Evolutionary conservation across 805 yeast species (phyloP).

Genomic region (Limtongia smithiae): DNA sequence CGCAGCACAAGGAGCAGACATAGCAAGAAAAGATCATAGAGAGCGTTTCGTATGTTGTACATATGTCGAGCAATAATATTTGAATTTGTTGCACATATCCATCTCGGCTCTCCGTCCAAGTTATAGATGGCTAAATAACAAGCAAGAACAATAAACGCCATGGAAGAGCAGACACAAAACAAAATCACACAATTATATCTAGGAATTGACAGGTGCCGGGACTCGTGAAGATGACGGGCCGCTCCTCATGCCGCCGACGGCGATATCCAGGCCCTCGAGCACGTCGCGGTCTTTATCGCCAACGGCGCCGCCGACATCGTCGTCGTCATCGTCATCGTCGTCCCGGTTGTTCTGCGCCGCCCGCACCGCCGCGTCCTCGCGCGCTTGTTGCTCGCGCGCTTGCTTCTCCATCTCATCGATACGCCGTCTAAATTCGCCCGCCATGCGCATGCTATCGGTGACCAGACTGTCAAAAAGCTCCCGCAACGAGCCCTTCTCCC

Average conservation of each 20-base stretch:
- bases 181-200: background rate
- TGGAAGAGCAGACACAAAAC: too few species aligned
- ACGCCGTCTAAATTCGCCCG: constrained; percentile 80
- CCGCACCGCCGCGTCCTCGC: constrained; percentile 31
- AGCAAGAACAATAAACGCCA: too few species aligned
- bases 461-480: constrained; percentile 87
- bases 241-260: constrained; percentile 33
- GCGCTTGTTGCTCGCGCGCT: constrained; percentile 33
- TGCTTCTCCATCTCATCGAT: constrained; percentile 55
- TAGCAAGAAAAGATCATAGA: too few species aligned
- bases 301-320: constrained; percentile 29
- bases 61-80: too few species aligned
- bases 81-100: too few species aligned
- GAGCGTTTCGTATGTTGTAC: too few species aligned
- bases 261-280: constrained; percentile 49
- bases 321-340: constrained; percentile 20
- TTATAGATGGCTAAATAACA: too few species aligned
- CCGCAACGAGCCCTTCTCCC: constrained; percentile 46
- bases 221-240: background rate
- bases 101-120: too few species aligned
- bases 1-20: too few species aligned
- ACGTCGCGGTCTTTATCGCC: constrained; percentile 50
- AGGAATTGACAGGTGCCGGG: background rate
- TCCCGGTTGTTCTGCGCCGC: constrained; percentile 8
- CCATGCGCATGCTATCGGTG: constrained; percentile 90